Evolutionary conservation across 2,329 filamentous ascomycete species (phyloP).

Genomic region (Massarina eburnea): DNA sequence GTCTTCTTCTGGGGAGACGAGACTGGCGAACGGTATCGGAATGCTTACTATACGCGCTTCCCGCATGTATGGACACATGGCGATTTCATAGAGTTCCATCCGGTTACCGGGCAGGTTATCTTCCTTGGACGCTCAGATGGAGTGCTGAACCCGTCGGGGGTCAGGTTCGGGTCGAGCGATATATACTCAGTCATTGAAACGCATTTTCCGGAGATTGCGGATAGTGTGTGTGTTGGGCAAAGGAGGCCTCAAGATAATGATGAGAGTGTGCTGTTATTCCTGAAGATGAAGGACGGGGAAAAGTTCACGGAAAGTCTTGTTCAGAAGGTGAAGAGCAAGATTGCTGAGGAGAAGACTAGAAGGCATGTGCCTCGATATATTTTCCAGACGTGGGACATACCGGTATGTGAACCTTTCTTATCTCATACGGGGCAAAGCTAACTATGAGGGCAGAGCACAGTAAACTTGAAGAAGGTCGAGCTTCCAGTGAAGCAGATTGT

Average conservation of each 20-base stretch:
- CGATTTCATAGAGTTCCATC: slow-evolving; percentile 74
- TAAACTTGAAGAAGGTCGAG: slow-evolving; percentile 85
- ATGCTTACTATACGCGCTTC: slow-evolving; percentile 51
- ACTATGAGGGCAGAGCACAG: slow-evolving; percentile 62
- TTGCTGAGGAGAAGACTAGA: slow-evolving; percentile 67
- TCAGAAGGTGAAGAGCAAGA: slow-evolving; percentile 62
- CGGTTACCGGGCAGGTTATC: slow-evolving; percentile 63
- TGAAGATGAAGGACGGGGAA: slow-evolving; percentile 61
- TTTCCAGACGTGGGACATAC: slow-evolving; percentile 80
- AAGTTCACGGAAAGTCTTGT: slow-evolving; percentile 60
- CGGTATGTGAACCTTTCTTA: slow-evolving; percentile 56
- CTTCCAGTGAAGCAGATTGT: slow-evolving; percentile 83
- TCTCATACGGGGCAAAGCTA: neutral
- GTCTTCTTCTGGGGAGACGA: slow-evolving; percentile 51
- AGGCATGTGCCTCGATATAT: slow-evolving; percentile 77
- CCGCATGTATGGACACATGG: slow-evolving; percentile 77
- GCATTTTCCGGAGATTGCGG: slow-evolving; percentile 65
- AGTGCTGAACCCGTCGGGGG: slow-evolving; percentile 76
- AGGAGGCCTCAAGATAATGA: slow-evolving; percentile 62
- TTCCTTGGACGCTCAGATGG: slow-evolving; percentile 75
- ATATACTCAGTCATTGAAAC: slow-evolving; percentile 75
- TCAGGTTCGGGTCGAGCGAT: slow-evolving; percentile 78
- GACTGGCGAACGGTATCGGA: slow-evolving; percentile 47
- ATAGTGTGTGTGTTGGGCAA: slow-evolving; percentile 81
- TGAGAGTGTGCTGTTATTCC: slow-evolving; percentile 61